phyloP scores from a whole-genome alignment of 306 rosid species.

The Cucumis melo region DNA sequence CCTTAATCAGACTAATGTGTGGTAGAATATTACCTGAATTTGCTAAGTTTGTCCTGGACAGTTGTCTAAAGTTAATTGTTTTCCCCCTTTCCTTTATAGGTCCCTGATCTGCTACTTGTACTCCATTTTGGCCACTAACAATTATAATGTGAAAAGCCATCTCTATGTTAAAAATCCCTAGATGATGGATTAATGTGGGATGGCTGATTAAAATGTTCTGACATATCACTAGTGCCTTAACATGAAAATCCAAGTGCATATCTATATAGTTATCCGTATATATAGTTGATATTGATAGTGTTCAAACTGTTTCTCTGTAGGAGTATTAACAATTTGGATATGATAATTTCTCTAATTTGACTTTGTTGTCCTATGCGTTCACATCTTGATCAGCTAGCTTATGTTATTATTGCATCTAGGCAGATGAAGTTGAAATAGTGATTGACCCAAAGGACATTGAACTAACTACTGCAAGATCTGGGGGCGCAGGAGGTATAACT shows the following conservation, averaged over 20 bases:
- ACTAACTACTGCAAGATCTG: conserved; percentile 86
- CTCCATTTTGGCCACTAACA: not conserved
- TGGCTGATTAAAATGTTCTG: not conserved
- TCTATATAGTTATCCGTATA: not conserved
- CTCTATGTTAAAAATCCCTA: not conserved
- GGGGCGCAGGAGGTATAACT: conserved; percentile 96
- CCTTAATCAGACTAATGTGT: not conserved
- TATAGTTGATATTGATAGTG: not conserved
- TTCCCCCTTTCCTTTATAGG: not conserved
- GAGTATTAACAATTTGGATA: not conserved
- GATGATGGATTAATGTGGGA: not conserved
- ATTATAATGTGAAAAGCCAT: not conserved
- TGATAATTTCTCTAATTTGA: not conserved
- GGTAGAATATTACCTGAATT: not conserved
- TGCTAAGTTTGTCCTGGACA: not conserved
- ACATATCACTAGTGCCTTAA: not conserved
- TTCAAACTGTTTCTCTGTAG: not conserved
- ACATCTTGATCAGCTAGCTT: not conserved
- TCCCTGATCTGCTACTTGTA: not conserved
- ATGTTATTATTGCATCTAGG: conserved; percentile 39
- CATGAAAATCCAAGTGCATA: not conserved
- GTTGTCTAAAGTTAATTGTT: not conserved
- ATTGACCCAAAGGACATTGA: conserved; percentile 96
- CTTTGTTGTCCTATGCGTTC: not conserved
- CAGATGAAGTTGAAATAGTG: conserved; percentile 88